These are phyloP conservation scores for Boletellus dicymbophilus DNA, from an alignment of 1,284 basidiomycete species.

Conservation along the genomic window DNA sequence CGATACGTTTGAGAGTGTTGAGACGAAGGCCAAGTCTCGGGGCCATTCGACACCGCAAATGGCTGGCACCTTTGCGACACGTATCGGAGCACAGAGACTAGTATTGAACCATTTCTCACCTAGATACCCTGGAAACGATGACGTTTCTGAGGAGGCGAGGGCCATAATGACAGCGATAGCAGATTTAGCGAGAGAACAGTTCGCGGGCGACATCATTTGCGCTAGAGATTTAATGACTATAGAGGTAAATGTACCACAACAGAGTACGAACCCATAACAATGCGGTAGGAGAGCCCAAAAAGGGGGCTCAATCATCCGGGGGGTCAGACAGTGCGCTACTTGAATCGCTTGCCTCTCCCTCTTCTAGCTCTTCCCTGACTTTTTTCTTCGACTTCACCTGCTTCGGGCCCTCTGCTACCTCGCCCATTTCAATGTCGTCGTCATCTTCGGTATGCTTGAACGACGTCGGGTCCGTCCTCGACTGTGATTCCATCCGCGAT, in stretches of 20 bases:
- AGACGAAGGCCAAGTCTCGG: slow-evolving; percentile 69
- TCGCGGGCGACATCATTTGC: slow-evolving; percentile 57
- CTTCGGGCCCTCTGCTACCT: slow-evolving; percentile 69
- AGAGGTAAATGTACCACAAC: slow-evolving; percentile 45
- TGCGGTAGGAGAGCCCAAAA: slow-evolving; percentile 7
- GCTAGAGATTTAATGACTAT: slow-evolving; percentile 74
- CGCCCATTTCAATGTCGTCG: slow-evolving; percentile 86
- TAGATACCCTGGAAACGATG: slow-evolving; percentile 57
- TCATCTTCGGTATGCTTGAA: slow-evolving; percentile 35
- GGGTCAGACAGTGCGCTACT: slow-evolving; percentile 76
- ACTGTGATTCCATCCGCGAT: slow-evolving; percentile 24
- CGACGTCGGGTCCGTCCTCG: slow-evolving; percentile 21
- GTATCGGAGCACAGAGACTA: slow-evolving; percentile 65
- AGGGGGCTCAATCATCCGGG: slow-evolving; percentile 40
- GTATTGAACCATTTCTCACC: slow-evolving; percentile 88
- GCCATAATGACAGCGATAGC: slow-evolving; percentile 63
- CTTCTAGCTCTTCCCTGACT: slow-evolving; percentile 71
- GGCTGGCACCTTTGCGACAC: slow-evolving; percentile 82
- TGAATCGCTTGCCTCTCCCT: slow-evolving; percentile 79
- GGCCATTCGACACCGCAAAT: slow-evolving; percentile 95
- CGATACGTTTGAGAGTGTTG: slow-evolving; percentile 65
- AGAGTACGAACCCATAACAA: slow-evolving; percentile 21
- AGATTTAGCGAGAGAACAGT: slow-evolving; percentile 53
- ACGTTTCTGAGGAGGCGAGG: slow-evolving; percentile 47
- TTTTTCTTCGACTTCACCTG: slow-evolving; percentile 52